These are phyloP conservation scores for Ramularia endophylla DNA, from an alignment of 2,329 filamentous ascomycete genomes.

Conservation along the genomic window DNA sequence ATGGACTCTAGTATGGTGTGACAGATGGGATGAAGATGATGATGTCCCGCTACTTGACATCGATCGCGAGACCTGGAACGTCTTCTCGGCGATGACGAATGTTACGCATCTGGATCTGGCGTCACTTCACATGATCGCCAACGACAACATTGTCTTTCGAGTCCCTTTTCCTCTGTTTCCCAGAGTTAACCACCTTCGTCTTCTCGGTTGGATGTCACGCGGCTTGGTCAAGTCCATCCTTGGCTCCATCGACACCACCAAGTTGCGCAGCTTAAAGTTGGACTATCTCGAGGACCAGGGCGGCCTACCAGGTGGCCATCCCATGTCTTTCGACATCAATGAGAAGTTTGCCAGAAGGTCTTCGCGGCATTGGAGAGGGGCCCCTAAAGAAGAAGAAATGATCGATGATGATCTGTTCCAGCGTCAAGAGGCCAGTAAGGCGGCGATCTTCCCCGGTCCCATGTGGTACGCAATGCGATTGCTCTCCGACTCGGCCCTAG, in stretches of 20 bases:
- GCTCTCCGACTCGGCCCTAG: slow-evolving; percentile 3
- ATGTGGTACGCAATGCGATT: slow-evolving; percentile 12
- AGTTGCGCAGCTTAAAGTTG: slow-evolving; percentile 8
- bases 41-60: slow-evolving; percentile 2
- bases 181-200: slow-evolving; percentile 9
- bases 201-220: slow-evolving; percentile 12
- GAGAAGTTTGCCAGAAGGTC: background rate
- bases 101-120: slow-evolving; percentile 8
- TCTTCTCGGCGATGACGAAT: slow-evolving; percentile 7
- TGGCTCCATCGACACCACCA: slow-evolving; percentile 3
- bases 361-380: no score
- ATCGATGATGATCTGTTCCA: slow-evolving; percentile 5
- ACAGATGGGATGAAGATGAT: background rate
- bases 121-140: no score
- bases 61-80: slow-evolving; percentile 9
- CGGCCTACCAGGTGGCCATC: slow-evolving; percentile 4
- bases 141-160: no score
- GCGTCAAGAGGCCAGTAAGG: slow-evolving; percentile 9
- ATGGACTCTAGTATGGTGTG: slow-evolving; percentile 11
- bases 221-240: slow-evolving; percentile 8
- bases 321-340: no score
- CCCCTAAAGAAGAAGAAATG: slow-evolving; percentile 1
- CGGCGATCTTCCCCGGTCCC: slow-evolving; percentile 8
- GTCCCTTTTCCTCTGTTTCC: slow-evolving; percentile 8
- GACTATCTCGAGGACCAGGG: slow-evolving; percentile 11